Evolutionary conservation across 768 basidiomycete genomes (phyloP), one percentile per base, ranked within the genome.

Genomic region (Hericium alpestre): DNA sequence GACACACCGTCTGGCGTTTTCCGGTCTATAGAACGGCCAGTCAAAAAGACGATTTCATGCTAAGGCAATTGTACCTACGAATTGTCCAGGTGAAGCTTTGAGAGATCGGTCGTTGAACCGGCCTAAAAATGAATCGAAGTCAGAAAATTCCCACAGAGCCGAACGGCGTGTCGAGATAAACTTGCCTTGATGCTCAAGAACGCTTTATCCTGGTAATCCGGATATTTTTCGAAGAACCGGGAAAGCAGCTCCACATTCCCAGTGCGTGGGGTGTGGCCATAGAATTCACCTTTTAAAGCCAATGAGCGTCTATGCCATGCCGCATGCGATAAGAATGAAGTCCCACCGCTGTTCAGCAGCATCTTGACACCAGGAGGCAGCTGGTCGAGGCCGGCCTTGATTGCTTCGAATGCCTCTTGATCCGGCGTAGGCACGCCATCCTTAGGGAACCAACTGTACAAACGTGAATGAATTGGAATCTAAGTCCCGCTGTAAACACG

Each of bases 391-490:
- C 74, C 76, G 10, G 75, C 76, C 65, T 79, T 81, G 70, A 87
- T 84, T 1, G 81, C 71, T 18, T 76, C 79, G 58, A 87, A 85
- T 8, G 78, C 78, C 38, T 80, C 74, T 54, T 82, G 82, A 56
- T 87, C 83, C 1, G 79, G 69, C 38, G 75, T 67, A 9, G 64
- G 61, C 50, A 58, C 40, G 59, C 56, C 59, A 62, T 23, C 59
- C 58, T 10, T 25, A 16, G 25, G 49, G n/a, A 43, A 32, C 25
- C 43, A 46, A 18, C 13, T 73, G 71, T 15, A 63, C 67, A 10
- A 75, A 71, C 15, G 61, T 75, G 81, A 75, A 79, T 25, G 32
- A 47, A 38, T 32, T 18, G 6, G 41, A 15, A 12, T 16, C 11
- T 48, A 50, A 56, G 54, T 54, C 43, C 43, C 23, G 43, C 27